phyloP scores from a whole-genome alignment of 148 eudicot genomes.

The Nepenthes gracilis region DNA sequence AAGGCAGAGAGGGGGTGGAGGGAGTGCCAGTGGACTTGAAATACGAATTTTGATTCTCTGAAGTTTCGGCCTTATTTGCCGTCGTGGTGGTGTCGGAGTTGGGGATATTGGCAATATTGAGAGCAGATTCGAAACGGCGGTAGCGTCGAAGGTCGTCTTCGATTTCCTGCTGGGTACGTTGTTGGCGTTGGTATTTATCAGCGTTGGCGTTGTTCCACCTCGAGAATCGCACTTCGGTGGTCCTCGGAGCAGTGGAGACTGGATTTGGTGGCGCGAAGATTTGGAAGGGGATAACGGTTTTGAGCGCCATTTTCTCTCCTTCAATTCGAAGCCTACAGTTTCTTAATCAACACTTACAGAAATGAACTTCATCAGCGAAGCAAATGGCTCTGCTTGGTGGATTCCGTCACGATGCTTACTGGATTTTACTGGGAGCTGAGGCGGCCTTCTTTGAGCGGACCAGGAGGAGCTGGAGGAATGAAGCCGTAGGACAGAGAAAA shows the following conservation, averaged over 20 bases:
- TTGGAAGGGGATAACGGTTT: slow-evolving; percentile 33
- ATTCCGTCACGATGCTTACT: no score
- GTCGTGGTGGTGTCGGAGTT: slow-evolving; percentile 17
- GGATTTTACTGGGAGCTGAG: no score
- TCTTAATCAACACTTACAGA: no score
- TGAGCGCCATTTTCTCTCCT: slow-evolving; percentile 29
- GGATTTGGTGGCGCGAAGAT: slow-evolving; percentile 41
- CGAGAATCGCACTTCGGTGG: slow-evolving; percentile 66
- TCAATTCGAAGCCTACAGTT: no score
- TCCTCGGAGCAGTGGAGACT: slow-evolving; percentile 16
- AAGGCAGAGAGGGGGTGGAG: slow-evolving; percentile 55
- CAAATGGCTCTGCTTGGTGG: no score
- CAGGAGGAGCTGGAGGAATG: no score
- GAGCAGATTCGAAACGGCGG: slow-evolving; percentile 61
- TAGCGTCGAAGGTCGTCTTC: slow-evolving; percentile 63
- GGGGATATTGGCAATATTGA: slow-evolving; percentile 26
- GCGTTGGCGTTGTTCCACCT: slow-evolving; percentile 96
- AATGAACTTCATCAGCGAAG: no score
- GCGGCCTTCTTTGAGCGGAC: no score
- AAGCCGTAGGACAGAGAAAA: no score
- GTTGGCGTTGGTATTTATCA: slow-evolving; percentile 35
- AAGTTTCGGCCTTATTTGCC: neutral
- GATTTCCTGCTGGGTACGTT: slow-evolving; percentile 38
- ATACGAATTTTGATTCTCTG: neutral
- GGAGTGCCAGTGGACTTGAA: slow-evolving; percentile 61